Base-by-base conservation (phyloP, 176 grass and related monocot species). In the Carex pumila region DNA sequence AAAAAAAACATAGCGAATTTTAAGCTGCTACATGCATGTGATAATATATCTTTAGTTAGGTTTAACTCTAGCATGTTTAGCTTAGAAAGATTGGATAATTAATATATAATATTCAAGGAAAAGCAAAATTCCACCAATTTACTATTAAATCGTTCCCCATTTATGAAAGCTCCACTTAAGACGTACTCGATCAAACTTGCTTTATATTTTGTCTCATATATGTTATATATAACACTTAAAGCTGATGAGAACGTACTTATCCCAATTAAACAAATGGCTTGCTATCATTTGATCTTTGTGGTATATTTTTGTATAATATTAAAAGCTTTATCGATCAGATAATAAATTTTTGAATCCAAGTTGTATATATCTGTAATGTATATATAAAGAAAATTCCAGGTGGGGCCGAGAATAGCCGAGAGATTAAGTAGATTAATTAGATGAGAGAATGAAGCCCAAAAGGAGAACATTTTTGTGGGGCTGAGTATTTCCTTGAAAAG, bases 401-500 rank as follows among this genome's bases (percentile, higher is more conserved):
- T 68, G 70, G 70, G 70, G 3, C 70, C 70, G 1, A 75, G 45
- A 75, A 75, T 53, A 75, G 0, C 71, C 43, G 7, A 70, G 34
- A 66, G 12, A 68, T 68, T 60, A 60, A 68, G 12, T 43, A 71
- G n/a, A 64, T 3, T 45, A 71, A 45, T 14, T 45, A 71, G 67
- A 71, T 11, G 36, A 43, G 67, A 70, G 22, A 78, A 78, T 57
- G 73, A 57, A 78, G 52, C 73, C 68, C 22, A 32, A 55, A 57
- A 57, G 73, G 12, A 36, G 52, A 57, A 78, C 73, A 78, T 78
- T 9, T 9, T 78, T 78, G 50, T 78, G 73, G 73, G 73, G 73
- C 21, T 55, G 49, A 32, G 25, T 76, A 30, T 29, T 77, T 17
- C 17, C 11, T 17, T 54, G 5, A 17, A 50, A 50, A 57, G 73